Evolutionary conservation across 768 basidiomycete species (phyloP), one percentile per base, ranked within the genome.

Genomic region (Xerocomus brunneocitrinus): DNA sequence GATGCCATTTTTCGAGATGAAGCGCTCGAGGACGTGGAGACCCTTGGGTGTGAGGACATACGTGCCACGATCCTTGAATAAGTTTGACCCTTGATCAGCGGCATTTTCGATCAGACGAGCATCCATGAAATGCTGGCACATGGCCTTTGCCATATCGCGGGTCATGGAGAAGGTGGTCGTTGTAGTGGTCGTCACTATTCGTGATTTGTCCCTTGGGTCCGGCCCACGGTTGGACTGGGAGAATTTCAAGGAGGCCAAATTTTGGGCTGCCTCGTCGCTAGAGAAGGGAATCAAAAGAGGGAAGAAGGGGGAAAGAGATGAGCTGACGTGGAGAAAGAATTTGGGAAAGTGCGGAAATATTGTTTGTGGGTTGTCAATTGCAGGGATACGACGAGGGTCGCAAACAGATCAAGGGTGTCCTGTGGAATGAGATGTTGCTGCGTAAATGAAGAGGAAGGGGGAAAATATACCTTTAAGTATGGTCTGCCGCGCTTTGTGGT

Each of bases 141-240:
- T 98, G 32, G 92, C 93, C 75, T 98, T 98, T 58, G 97, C 97
- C 91, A 99, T 98, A 42, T 99, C 97, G 62, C 97, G 88, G 61
- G 93, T 92, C 97, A 99, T 98, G 57, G 93, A 93, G 76, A 99
- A 99, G 32, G 97, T 99, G 40, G 97, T 99, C 5, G 97, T 98
- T 6, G 97, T 99, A 0, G 97, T 99, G 0, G 97, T 99, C 65
- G 97, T 99, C 68, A 99, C 89, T 72, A 99, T 92, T 67, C 97
- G 88, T 71, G 91, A 85, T 64, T 94, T 93, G 73, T 99, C 97
- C 75, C 92, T 88, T 61, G 97, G 95, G 79, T 99, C 97, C 66
- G 95, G 90, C 62, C 93, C 89, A 68, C 97, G 91, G 76, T 94
- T 95, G 50, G 97, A 98, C 76, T 99, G 97, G 30, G 97, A 95